A percentile compares a stretch with the other conserved stretches of the same genome.
Conservation (phyloP, 768 basidiomycete species). For the Ramaria sp. region DNA sequence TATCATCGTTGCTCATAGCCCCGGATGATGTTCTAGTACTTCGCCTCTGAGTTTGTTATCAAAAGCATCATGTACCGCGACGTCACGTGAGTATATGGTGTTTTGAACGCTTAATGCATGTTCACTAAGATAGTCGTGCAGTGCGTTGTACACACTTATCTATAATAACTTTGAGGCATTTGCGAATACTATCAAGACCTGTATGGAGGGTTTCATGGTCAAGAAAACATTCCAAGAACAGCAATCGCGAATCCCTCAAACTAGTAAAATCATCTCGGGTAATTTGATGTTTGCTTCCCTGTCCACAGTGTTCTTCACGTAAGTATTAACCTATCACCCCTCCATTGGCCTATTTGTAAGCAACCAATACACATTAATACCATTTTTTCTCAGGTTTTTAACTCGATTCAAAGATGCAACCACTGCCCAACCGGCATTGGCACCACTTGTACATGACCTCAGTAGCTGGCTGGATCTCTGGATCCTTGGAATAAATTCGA, state of each 20-base stretch:
- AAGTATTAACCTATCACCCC: conserved; percentile 11
- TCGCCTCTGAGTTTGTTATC: conserved; percentile 47
- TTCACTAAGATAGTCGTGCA: conserved; percentile 15
- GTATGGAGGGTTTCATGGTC: conserved; percentile 24
- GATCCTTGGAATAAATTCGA: conserved; percentile 27
- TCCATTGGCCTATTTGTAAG: no score
- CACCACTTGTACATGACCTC: conserved; percentile 30
- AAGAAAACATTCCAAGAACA: conserved; percentile 25
- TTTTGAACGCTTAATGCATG: not conserved
- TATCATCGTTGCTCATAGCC: not conserved
- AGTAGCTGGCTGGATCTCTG: conserved; percentile 36
- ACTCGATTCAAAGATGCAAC: conserved; percentile 49
- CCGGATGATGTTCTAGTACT: conserved; percentile 28
- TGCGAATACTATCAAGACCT: conserved; percentile 27
- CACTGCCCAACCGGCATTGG: conserved; percentile 33
- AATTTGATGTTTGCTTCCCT: conserved; percentile 35
- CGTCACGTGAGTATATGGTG: conserved; percentile 30
- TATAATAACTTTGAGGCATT: conserved; percentile 35
- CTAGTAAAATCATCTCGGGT: conserved; percentile 21
- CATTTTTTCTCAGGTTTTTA: conserved; percentile 29
- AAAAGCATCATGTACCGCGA: conserved; percentile 41
- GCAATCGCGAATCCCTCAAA: not conserved
- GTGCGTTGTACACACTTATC: conserved; percentile 34
- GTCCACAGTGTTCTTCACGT: conserved; percentile 42
- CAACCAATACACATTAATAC: not conserved